A percentile compares a stretch with the other conserved stretches of the same genome.
Conservation (phyloP, 2,329 filamentous ascomycete genomes). For the Plectosphaerella sp. region DNA sequence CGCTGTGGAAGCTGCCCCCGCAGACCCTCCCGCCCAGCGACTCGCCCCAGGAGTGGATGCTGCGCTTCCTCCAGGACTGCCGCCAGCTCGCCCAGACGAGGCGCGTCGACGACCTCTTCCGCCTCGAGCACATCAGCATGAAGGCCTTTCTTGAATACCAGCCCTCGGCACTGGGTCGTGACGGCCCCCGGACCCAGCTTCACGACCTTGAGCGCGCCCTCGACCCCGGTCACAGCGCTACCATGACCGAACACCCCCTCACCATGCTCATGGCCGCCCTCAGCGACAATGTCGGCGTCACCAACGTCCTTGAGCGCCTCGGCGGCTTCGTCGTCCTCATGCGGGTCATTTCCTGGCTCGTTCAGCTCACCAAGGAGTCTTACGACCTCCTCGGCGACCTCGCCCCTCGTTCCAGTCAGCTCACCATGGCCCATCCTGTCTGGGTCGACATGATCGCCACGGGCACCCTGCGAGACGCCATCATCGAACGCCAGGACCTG, state of each 20-base stretch:
- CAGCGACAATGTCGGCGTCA: constrained; percentile 21
- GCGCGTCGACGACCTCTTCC: constrained; percentile 22
- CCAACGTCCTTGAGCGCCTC: constrained; percentile 24
- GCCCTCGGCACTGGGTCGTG: constrained; percentile 9
- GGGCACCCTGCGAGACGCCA: constrained; percentile 26
- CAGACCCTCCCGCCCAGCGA: constrained; percentile 22
- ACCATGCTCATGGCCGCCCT: constrained; percentile 23
- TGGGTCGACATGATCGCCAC: constrained; percentile 28
- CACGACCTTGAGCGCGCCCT: constrained; percentile 12
- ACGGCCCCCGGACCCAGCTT: constrained; percentile 10
- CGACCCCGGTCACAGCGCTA: constrained; percentile 1
- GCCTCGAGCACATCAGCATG: constrained; percentile 26
- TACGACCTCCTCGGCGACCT: constrained; percentile 17
- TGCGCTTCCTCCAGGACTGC: constrained; percentile 29
- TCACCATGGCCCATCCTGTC: constrained; percentile 19
- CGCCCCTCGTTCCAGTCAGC: constrained; percentile 20
- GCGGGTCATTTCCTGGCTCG: constrained; percentile 21
- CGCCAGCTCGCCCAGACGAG: constrained; percentile 19
- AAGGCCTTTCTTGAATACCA: constrained; percentile 24
- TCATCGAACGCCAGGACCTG: constrained; percentile 26
- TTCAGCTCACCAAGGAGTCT: constrained; percentile 24
- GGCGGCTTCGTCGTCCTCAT: constrained; percentile 26
- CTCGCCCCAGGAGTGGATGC: constrained; percentile 27
- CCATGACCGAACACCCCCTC: constrained; percentile 16
- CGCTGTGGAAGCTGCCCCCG: constrained; percentile 26